Conservation (phyloP, 139 green algal species). For the Coelastrella sp. region DNA sequence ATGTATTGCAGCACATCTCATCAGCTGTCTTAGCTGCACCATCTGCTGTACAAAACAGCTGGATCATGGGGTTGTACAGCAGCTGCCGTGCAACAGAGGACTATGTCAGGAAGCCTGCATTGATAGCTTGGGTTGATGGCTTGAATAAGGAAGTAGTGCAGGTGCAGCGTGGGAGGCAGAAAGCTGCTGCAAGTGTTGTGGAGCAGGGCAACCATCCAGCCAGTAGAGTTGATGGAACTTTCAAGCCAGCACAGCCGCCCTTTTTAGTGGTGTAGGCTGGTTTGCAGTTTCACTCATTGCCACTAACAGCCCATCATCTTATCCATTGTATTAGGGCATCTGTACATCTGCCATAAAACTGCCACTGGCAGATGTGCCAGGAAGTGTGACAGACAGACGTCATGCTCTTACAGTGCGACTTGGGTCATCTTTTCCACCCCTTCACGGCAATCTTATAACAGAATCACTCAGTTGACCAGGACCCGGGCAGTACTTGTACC, state of each 20-base stretch:
- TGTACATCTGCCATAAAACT: too few relatives aligned
- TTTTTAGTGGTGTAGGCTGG: not conserved
- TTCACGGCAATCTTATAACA: too few relatives aligned
- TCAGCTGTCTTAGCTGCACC: slow-evolving; percentile 6
- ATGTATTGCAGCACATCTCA: not conserved
- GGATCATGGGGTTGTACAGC: slow-evolving; percentile 1
- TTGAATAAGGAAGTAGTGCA: not conserved
- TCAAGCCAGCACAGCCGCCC: not conserved
- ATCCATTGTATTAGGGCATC: too few relatives aligned
- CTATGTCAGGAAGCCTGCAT: slow-evolving; percentile 11
- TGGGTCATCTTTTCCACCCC: too few relatives aligned
- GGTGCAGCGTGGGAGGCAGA: not conserved
- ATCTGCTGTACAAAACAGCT: not conserved
- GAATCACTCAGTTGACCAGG: too few relatives aligned
- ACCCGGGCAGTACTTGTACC: too few relatives aligned
- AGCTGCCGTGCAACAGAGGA: slow-evolving; percentile 3
- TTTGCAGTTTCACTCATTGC: too few relatives aligned
- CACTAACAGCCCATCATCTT: too few relatives aligned
- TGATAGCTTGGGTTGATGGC: slow-evolving; percentile 11
- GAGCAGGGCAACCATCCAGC: too few relatives aligned
- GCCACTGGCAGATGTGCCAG: too few relatives aligned
- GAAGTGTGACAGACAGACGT: too few relatives aligned
- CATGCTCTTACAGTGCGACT: too few relatives aligned
- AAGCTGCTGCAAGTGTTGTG: not conserved
- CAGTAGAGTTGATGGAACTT: not conserved